phyloP scores from a whole-genome alignment of 139 green algal genomes.

The Prasinococcaceae sp. region DNA sequence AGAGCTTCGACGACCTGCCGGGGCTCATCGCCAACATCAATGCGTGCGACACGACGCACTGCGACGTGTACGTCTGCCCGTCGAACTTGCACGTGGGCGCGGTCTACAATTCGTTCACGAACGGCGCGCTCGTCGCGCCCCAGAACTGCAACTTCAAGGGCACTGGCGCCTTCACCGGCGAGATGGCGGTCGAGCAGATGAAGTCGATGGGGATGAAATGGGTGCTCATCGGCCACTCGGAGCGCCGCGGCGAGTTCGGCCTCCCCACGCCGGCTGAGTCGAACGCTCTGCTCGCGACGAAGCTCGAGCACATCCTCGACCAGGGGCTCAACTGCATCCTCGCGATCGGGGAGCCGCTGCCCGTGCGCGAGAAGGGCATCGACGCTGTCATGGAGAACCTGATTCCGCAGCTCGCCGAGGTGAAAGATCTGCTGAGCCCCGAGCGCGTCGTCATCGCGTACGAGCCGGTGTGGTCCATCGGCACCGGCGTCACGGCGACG shows the following conservation, averaged over 20 bases:
- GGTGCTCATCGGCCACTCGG: slow-evolving; percentile 82
- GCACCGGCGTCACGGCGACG: slow-evolving; percentile 28
- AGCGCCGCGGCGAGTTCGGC: slow-evolving; percentile 53
- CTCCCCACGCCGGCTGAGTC: too few relatives aligned
- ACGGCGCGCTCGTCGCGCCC: slow-evolving; percentile 53
- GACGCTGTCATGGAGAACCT: too few relatives aligned
- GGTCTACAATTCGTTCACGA: too few relatives aligned
- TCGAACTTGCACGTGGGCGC: too few relatives aligned
- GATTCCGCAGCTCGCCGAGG: slow-evolving; percentile 2
- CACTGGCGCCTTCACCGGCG: slow-evolving; percentile 77
- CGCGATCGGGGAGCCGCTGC: slow-evolving; percentile 83
- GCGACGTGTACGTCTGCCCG: too few relatives aligned
- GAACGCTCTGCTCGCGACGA: slow-evolving; percentile 62
- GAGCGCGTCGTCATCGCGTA: slow-evolving; percentile 74
- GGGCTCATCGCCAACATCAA: too few relatives aligned
- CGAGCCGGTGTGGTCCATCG: slow-evolving; percentile 65
- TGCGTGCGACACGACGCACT: too few relatives aligned
- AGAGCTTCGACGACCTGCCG: too few relatives aligned
- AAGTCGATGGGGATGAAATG: slow-evolving; percentile 37
- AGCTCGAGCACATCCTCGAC: slow-evolving; percentile 57
- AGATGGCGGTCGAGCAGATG: slow-evolving; percentile 52
- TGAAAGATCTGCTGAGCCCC: not conserved
- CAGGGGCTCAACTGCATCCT: slow-evolving; percentile 70
- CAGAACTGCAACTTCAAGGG: slow-evolving; percentile 71
- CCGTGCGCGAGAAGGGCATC: slow-evolving; percentile 61